Conservation (phyloP, 2,329 filamentous ascomycete species). For the Hymenoscyphus salicellus region DNA sequence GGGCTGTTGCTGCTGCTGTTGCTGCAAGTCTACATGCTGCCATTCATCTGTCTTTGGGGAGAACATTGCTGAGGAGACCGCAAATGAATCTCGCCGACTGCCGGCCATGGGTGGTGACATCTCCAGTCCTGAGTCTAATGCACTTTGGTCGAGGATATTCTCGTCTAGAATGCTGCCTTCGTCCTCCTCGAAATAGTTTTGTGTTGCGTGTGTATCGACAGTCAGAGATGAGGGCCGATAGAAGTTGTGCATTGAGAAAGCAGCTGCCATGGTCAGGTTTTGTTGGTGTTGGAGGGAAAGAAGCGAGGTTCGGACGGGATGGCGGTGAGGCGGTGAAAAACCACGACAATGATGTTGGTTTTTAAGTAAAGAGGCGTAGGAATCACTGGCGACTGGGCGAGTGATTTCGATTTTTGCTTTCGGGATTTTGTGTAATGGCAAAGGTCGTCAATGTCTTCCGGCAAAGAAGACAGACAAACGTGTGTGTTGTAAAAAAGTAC, state of each 20-base stretch:
- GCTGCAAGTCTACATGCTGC: slow-evolving; percentile 64
- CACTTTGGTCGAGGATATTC: slow-evolving; percentile 56
- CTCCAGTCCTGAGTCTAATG: slow-evolving; percentile 59
- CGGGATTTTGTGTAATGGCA: slow-evolving; percentile 22
- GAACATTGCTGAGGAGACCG: slow-evolving; percentile 57
- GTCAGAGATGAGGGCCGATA: slow-evolving; percentile 34
- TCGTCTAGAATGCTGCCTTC: slow-evolving; percentile 60
- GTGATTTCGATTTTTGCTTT: slow-evolving; percentile 16
- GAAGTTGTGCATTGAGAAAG: slow-evolving; percentile 33
- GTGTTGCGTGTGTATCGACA: slow-evolving; percentile 34
- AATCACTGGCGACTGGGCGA: slow-evolving; percentile 19
- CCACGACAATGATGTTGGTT: not conserved
- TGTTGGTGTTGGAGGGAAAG: slow-evolving; percentile 21
- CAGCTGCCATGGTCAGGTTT: slow-evolving; percentile 31
- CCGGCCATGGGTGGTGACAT: slow-evolving; percentile 61
- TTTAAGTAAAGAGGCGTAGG: slow-evolving; percentile 14
- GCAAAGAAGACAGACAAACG: slow-evolving; percentile 23
- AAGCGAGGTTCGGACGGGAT: slow-evolving; percentile 25
- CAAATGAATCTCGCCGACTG: slow-evolving; percentile 63
- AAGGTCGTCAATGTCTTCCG: slow-evolving; percentile 18
- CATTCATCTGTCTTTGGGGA: slow-evolving; percentile 64
- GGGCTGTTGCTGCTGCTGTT: slow-evolving; percentile 28
- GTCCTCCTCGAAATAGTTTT: slow-evolving; percentile 61
- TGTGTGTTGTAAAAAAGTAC: slow-evolving; percentile 21
- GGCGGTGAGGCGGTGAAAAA: slow-evolving; percentile 30